Evolutionary conservation across 345 rosid genomes (phyloP), one percentile per base, ranked within the genome.

Genomic region (Dipteronia sinensis): DNA sequence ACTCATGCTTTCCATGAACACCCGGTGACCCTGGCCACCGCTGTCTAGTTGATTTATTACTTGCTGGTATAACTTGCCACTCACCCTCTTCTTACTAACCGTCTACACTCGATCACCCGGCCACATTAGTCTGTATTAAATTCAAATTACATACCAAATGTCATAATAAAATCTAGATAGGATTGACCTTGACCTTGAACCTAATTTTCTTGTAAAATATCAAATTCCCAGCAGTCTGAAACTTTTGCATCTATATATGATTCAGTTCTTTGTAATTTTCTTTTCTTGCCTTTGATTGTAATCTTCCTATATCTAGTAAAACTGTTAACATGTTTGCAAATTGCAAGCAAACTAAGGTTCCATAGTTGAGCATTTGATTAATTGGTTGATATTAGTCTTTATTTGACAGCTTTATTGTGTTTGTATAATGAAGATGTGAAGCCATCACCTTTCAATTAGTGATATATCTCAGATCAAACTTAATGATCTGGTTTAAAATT

Each of bases 41-140:
- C 27, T n/a, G 16, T 75, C 27, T 76, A 55, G n/a, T 71, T 64
- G 49, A 65, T 74, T 42, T 7, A 63, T 74, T 42, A 64, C 47
- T 40, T 53, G 44, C 62, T 67, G 72, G 55, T 51, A 19, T 47
- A 49, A 59, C 11, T 66, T 58, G 61, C 47, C 71, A 12, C 76
- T 65, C 65, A n/a, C 3, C 40, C 65, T 34, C 9, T 16, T 65
- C 46, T 65, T 6, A 29, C 46, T 7, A 65, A 7, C n/a, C 16
- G 34, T 34, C 68, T 7, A 27, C 20, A 67, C 70, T 7, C 12
- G 13, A 42, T 42, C 15, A 20, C 62, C 3, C 42, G 27, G n/a
- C 73, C 62, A 55, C 66, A 71, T 31, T 51, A 22, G 16, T 49
- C 19, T 13, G 55, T 49, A 3, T 13, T 49, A 49, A 49, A 49